Conservation (phyloP, 2,329 filamentous ascomycete genomes). For the Cordyceps farinosa region DNA sequence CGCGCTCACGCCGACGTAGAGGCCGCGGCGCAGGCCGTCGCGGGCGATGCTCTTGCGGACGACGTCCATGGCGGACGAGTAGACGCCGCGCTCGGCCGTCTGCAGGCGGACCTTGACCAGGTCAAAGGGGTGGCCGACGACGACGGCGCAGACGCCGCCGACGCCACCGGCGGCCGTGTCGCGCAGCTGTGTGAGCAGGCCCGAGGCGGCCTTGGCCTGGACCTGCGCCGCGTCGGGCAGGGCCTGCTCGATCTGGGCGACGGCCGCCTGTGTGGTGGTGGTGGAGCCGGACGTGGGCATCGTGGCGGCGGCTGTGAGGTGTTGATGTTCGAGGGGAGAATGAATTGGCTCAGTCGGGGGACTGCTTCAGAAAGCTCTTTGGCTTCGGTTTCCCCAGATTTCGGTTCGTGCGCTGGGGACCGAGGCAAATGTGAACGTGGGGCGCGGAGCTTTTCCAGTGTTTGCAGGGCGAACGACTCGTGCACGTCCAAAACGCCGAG, state of each 20-base stretch:
- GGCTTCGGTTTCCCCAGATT: not conserved
- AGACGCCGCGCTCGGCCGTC: slow-evolving; percentile 91
- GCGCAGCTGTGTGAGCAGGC: slow-evolving; percentile 56
- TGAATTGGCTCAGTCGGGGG: too few relatives aligned
- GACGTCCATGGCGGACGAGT: slow-evolving; percentile 85
- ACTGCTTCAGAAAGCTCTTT: too few relatives aligned
- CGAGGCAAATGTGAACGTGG: not conserved
- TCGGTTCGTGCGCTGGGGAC: not conserved
- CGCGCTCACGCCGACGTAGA: slow-evolving; percentile 96
- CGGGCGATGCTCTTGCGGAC: slow-evolving; percentile 82
- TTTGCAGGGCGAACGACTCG: not conserved
- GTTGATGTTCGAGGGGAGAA: not conserved
- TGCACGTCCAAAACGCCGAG: not conserved
- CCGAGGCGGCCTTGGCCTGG: slow-evolving; percentile 34
- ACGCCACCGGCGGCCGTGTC: slow-evolving; percentile 88
- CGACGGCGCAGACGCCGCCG: slow-evolving; percentile 86
- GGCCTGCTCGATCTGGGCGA: slow-evolving; percentile 43
- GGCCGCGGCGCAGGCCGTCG: slow-evolving; percentile 73
- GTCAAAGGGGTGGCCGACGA: slow-evolving; percentile 96
- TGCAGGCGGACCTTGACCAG: slow-evolving; percentile 96
- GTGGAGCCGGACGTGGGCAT: slow-evolving; percentile 23
- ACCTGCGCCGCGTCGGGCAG: slow-evolving; percentile 38
- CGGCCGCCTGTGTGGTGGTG: slow-evolving; percentile 30
- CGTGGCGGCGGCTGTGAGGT: not conserved
- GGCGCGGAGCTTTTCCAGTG: not conserved